phyloP scores from a whole-genome alignment of 805 yeast species.

The Candida orba region DNA sequence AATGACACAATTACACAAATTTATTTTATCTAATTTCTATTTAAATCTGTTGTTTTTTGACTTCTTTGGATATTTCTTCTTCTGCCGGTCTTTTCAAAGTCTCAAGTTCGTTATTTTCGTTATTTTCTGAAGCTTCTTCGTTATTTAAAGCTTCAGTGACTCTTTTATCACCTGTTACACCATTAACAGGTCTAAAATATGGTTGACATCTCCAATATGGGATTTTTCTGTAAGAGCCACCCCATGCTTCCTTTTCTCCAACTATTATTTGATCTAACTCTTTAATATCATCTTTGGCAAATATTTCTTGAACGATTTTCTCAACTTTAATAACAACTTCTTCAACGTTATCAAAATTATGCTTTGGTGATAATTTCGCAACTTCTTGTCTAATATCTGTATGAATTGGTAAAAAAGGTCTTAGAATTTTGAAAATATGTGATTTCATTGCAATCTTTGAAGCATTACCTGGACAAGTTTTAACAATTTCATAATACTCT shows the following conservation, averaged over 20 bases:
- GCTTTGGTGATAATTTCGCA: conserved; percentile 44
- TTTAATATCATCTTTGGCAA: conserved; percentile 41
- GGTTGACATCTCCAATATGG: conserved; percentile 99
- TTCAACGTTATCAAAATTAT: conserved; percentile 43
- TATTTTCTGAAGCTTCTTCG: not conserved
- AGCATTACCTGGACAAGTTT: conserved; percentile 40
- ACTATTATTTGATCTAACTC: conserved; percentile 46
- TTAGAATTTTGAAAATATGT: conserved; percentile 80
- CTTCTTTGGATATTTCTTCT: conserved; percentile 13
- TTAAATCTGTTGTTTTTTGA: conserved; percentile 9
- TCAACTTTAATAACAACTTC: conserved; percentile 61
- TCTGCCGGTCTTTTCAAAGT: conserved; percentile 21
- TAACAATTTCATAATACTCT: conserved; percentile 81
- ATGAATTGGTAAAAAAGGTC: conserved; percentile 71
- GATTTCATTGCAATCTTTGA: conserved; percentile 82
- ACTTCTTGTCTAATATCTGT: conserved; percentile 72
- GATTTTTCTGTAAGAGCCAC: conserved; percentile 69
- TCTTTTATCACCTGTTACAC: conserved; percentile 48
- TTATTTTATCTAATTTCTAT: not conserved
- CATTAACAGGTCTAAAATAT: conserved; percentile 83
- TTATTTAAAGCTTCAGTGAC: conserved; percentile 23
- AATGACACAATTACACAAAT: no score
- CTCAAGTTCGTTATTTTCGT: not conserved
- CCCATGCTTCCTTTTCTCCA: conserved; percentile 62
- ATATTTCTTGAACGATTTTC: conserved; percentile 50